Evolutionary conservation across 208 protist species (phyloP), one percentile per base, ranked within the genome.

Genomic region (Trypanosoma avium): DNA sequence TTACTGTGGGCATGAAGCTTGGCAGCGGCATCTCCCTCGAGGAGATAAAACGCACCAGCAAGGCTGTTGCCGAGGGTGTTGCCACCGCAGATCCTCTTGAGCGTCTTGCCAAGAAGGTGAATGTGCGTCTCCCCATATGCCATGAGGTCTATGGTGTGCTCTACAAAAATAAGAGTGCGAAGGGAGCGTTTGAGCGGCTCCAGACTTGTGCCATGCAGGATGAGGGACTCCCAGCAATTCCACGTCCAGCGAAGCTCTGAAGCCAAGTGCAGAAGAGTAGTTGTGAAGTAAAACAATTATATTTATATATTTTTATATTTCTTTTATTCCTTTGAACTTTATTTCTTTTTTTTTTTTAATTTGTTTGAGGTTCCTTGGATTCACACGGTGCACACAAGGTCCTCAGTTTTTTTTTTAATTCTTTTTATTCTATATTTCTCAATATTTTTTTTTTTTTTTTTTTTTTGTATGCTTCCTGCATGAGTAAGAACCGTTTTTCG

Each of bases 1-100:
- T 92, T 72, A 84, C 86, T 13, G 84, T 93, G 1, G 91, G 91
- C 42, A 59, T 91, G 66, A 79, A 82, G 47, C 72, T 97, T 6
- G 88, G 86, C 35, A 13, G 85, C 35, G 91, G 91, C 24, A 77
- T 82, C 56, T 67, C 65, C n/a, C 61, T 94, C 12, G 79, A 88
- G 35, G 70, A 86, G 54, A 91, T 93, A 43, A 50, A 79, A 69
- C 52, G 71, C 32, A 82, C 59, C 22, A 73, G 77, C 48, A 87
- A 85, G 67, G 82, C 86, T 13, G 85, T 95, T 29, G 82, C 86
- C 12, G 88, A 95, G 69, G 88, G 88, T 26, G 79, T 90, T 36
- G 79, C 82, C 30, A 92, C 86, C 8, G 79, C 81, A 4, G 80
- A 91, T 42, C 68, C 88, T 30, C 81, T 95, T 46, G 69, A 84